A percentile compares a stretch with the other conserved stretches of the same genome.
These are phyloP conservation scores for Tolypocladium amazonense DNA, from an alignment of 2,329 filamentous ascomycete genomes.

Conservation along the genomic window DNA sequence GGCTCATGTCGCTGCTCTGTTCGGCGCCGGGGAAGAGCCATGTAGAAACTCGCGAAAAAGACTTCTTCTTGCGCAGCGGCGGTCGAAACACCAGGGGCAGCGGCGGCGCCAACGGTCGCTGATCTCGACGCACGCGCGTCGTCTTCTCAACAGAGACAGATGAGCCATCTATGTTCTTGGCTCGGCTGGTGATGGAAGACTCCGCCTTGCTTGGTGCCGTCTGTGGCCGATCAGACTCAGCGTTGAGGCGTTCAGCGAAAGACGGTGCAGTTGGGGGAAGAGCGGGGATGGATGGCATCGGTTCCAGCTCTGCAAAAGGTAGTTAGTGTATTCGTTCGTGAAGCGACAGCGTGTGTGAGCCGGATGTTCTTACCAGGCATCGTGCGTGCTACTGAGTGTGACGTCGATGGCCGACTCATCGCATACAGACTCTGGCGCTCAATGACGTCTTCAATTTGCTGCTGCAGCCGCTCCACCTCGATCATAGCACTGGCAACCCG, in stretches of 20 bases:
- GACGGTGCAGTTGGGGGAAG: slow-evolving; percentile 46
- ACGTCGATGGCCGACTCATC: slow-evolving; percentile 41
- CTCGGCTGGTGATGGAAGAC: slow-evolving; percentile 17
- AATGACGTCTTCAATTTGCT: slow-evolving; percentile 48
- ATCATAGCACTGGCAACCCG: slow-evolving; percentile 46
- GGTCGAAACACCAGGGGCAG: slow-evolving; percentile 49
- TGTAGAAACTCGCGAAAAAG: slow-evolving; percentile 49
- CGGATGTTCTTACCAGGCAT: slow-evolving; percentile 18
- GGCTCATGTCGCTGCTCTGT: slow-evolving; percentile 26
- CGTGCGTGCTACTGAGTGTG: slow-evolving; percentile 26
- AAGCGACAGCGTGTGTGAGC: neutral
- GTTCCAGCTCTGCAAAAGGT: slow-evolving; percentile 29
- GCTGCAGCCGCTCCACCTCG: slow-evolving; percentile 47
- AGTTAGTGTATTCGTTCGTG: neutral
- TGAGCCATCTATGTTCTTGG: slow-evolving; percentile 8
- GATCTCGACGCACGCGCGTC: slow-evolving; percentile 8
- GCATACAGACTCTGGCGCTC: slow-evolving; percentile 50
- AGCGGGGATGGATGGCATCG: slow-evolving; percentile 46
- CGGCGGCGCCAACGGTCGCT: slow-evolving; percentile 34
- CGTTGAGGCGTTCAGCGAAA: slow-evolving; percentile 44
- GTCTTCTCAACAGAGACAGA: neutral
- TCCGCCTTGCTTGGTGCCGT: slow-evolving; percentile 23
- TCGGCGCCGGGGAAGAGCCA: slow-evolving; percentile 42
- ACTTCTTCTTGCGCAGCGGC: slow-evolving; percentile 55
- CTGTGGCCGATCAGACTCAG: slow-evolving; percentile 27